A percentile compares a stretch with the other conserved stretches of the same genome.
These are phyloP conservation scores for Heterobasidion annosum DNA, from an alignment of 1,284 basidiomycete species.

Conservation along the genomic window DNA sequence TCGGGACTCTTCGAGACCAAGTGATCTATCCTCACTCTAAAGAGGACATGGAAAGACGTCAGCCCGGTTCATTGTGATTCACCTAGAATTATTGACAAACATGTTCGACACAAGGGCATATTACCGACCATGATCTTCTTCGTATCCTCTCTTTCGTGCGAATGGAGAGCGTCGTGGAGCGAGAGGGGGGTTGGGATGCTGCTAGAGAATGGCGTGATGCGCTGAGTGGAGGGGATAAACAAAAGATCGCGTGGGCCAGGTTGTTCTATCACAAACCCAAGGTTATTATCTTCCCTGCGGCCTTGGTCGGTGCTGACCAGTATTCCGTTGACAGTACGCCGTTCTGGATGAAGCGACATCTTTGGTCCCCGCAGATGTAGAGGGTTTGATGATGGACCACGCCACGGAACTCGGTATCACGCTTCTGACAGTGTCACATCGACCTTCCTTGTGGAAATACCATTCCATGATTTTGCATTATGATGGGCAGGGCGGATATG, in stretches of 20 bases:
- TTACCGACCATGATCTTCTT: slow-evolving; percentile 73
- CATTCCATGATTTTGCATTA: slow-evolving; percentile 90
- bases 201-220: slow-evolving; percentile 90
- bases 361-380: slow-evolving; percentile 88
- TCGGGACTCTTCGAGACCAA: slow-evolving; percentile 93
- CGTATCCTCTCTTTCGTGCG: slow-evolving; percentile 73
- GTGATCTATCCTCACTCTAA: slow-evolving; percentile 82
- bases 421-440: slow-evolving; percentile 84
- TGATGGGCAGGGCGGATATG: slow-evolving; percentile 75
- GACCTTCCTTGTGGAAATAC: slow-evolving; percentile 92
- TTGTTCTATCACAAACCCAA: slow-evolving; percentile 95
- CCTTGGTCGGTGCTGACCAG: not conserved
- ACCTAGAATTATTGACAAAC: not conserved
- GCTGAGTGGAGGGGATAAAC: slow-evolving; percentile 81
- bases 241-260: slow-evolving; percentile 94
- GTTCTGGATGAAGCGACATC: slow-evolving; percentile 96
- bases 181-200: slow-evolving; percentile 95
- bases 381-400: slow-evolving; percentile 93
- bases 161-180: slow-evolving; percentile 83
- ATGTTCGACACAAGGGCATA: slow-evolving; percentile 34
- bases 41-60: slow-evolving; percentile 65
- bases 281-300: slow-evolving; percentile 28
- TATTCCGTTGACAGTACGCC: slow-evolving; percentile 58
- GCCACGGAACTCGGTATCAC: slow-evolving; percentile 86
- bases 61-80: slow-evolving; percentile 19